phyloP scores from a whole-genome alignment of 2,329 filamentous ascomycete genomes.

The Metarhizium sp. region DNA sequence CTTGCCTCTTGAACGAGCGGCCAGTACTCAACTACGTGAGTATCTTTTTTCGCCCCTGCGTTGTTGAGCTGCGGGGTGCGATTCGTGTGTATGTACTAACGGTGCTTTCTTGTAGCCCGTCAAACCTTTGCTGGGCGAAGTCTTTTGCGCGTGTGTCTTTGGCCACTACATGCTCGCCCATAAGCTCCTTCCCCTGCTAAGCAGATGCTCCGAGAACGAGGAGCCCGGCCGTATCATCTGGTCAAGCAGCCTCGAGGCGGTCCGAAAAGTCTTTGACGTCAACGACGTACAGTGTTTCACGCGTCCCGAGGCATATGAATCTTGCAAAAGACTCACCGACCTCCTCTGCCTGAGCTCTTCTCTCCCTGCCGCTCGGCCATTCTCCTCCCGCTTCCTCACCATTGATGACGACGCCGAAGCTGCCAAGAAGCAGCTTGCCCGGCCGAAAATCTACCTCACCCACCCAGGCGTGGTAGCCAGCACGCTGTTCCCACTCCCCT shows the following conservation, averaged over 20 bases:
- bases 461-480: slow-evolving; percentile 87
- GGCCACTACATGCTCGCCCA: slow-evolving; percentile 89
- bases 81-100: not conserved
- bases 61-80: not conserved
- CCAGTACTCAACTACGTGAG: slow-evolving; percentile 25
- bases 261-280: slow-evolving; percentile 41
- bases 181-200: slow-evolving; percentile 66
- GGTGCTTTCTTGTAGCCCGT: slow-evolving; percentile 30
- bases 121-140: slow-evolving; percentile 57
- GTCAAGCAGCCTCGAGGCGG: slow-evolving; percentile 74
- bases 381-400: slow-evolving; percentile 48
- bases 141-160: slow-evolving; percentile 90
- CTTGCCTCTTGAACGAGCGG: slow-evolving; percentile 32
- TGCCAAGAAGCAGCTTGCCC: slow-evolving; percentile 8
- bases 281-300: slow-evolving; percentile 69
- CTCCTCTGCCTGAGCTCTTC: slow-evolving; percentile 65
- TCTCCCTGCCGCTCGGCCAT: slow-evolving; percentile 52
- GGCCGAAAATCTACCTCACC: slow-evolving; percentile 62
- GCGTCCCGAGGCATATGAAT: slow-evolving; percentile 64
- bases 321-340: slow-evolving; percentile 80
- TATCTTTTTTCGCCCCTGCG: not conserved
- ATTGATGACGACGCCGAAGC: slow-evolving; percentile 12
- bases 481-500: slow-evolving; percentile 65
- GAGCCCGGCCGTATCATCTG: slow-evolving; percentile 66
- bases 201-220: slow-evolving; percentile 30